Conservation (phyloP, 257 asterid genomes). For the Plantago elongata region DNA sequence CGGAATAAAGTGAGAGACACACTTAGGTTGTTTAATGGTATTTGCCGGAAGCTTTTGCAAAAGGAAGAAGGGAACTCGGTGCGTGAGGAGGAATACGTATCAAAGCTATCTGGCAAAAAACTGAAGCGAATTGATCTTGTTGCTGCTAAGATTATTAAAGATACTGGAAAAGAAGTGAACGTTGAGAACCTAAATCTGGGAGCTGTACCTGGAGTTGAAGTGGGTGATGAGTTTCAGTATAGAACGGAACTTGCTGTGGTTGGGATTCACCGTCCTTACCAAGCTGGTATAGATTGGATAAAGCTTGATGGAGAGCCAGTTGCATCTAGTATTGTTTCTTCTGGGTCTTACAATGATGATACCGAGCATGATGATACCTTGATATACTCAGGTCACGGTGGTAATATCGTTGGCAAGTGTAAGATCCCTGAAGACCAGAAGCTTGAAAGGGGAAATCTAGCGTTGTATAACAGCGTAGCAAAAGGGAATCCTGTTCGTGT, state of each 20-base stretch:
- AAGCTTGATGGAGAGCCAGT: slow-evolving; percentile 33
- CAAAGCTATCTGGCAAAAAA: slow-evolving; percentile 20
- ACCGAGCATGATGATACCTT: slow-evolving; percentile 54
- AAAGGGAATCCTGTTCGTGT: slow-evolving; percentile 69
- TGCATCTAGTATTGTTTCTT: slow-evolving; percentile 74
- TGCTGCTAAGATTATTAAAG: slow-evolving; percentile 49
- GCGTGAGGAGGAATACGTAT: slow-evolving; percentile 36
- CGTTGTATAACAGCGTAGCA: slow-evolving; percentile 49
- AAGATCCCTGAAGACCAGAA: slow-evolving; percentile 77
- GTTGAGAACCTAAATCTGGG: slow-evolving; percentile 41
- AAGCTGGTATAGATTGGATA: slow-evolving; percentile 67
- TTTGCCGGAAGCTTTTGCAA: slow-evolving; percentile 75
- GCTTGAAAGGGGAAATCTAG: slow-evolving; percentile 77
- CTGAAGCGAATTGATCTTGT: slow-evolving; percentile 60
- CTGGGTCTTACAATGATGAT: slow-evolving; percentile 71
- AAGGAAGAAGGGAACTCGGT: slow-evolving; percentile 57
- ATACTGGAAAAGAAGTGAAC: slow-evolving; percentile 49
- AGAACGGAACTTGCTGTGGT: slow-evolving; percentile 78
- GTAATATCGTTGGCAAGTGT: slow-evolving; percentile 43
- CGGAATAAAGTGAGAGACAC: slow-evolving; percentile 71
- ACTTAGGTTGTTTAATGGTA: slow-evolving; percentile 53
- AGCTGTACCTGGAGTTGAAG: slow-evolving; percentile 70
- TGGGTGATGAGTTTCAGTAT: slow-evolving; percentile 87
- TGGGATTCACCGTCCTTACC: slow-evolving; percentile 70
- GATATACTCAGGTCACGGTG: slow-evolving; percentile 86